phyloP scores from a whole-genome alignment of 768 basidiomycete species.

The Xerocomellus intermedius region DNA sequence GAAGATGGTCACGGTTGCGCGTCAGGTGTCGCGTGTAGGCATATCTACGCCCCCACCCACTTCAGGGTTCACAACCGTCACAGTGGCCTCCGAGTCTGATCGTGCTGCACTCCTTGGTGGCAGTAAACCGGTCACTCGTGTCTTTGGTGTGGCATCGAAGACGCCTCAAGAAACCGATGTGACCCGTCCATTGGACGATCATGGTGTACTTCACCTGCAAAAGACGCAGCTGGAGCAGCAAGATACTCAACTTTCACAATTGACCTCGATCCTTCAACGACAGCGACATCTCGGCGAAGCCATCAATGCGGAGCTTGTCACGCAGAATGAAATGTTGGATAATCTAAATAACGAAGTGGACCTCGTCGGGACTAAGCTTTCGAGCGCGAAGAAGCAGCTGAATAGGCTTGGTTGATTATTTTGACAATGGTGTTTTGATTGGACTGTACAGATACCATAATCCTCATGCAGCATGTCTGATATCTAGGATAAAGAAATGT shows the following conservation, averaged over 20 bases:
- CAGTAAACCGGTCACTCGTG: constrained; percentile 57
- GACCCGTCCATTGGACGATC: constrained; percentile 86
- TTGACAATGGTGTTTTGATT: constrained; percentile 1
- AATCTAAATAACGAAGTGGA: constrained; percentile 76
- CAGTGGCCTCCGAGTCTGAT: constrained; percentile 50
- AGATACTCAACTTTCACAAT: constrained; percentile 74
- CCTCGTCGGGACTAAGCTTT: constrained; percentile 71
- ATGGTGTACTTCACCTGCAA: constrained; percentile 78
- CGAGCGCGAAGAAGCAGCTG: constrained; percentile 77
- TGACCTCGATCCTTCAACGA: constrained; percentile 79
- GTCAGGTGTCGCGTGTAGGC: constrained; percentile 45
- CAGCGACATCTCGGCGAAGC: constrained; percentile 86
- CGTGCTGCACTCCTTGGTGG: constrained; percentile 63
- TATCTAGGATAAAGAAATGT: constrained; percentile 11
- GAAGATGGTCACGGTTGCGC: constrained; percentile 79
- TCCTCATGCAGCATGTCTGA: background rate
- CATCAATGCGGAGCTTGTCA: constrained; percentile 75
- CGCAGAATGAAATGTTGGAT: constrained; percentile 87
- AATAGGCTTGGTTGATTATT: constrained; percentile 62
- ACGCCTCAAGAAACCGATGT: constrained; percentile 75
- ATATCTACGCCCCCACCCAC: constrained; percentile 30
- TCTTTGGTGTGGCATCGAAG: constrained; percentile 66
- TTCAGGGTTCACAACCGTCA: constrained; percentile 26
- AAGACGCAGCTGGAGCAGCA: constrained; percentile 79
- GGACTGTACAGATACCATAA: constrained; percentile 25